phyloP scores from a whole-genome alignment of 257 asterid species.

The Leonotis leonurus region DNA sequence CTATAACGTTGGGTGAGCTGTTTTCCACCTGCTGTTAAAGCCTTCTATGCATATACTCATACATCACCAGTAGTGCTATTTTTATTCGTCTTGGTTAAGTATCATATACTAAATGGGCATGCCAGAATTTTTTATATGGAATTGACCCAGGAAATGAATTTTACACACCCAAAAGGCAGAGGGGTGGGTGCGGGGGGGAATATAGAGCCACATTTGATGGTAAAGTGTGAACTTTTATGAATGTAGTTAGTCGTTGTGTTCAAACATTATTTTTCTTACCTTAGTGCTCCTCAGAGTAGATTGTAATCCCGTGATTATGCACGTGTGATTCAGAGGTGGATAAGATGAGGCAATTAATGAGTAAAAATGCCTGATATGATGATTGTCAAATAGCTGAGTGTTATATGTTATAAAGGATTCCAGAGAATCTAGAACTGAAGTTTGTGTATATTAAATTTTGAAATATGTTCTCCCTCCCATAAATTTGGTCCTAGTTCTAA shows the following conservation, averaged over 20 bases:
- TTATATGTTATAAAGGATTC: not conserved
- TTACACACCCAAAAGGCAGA: not conserved
- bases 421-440: not conserved
- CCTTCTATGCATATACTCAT: not conserved
- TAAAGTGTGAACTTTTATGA: not conserved
- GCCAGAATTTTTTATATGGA: too few species aligned
- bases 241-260: not conserved
- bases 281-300: not conserved
- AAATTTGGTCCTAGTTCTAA: too few species aligned
- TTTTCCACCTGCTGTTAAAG: conserved; percentile 14
- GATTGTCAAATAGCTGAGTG: not conserved
- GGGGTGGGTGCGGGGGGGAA: not conserved
- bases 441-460: not conserved
- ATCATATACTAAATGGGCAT: not conserved
- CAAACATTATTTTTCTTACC: not conserved
- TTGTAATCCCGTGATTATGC: not conserved
- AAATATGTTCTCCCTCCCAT: too few species aligned
- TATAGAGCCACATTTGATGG: not conserved
- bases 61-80: not conserved
- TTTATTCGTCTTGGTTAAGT: conserved; percentile 4
- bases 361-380: not conserved
- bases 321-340: not conserved
- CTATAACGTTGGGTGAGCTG: conserved; percentile 78
- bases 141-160: not conserved
- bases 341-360: not conserved